Percentiles rank a stretch among this genome's conserved stretches.
Evolutionary conservation across 371 early-diverging fungal species (phyloP).

Genomic region (Globomyces sp.): DNA sequence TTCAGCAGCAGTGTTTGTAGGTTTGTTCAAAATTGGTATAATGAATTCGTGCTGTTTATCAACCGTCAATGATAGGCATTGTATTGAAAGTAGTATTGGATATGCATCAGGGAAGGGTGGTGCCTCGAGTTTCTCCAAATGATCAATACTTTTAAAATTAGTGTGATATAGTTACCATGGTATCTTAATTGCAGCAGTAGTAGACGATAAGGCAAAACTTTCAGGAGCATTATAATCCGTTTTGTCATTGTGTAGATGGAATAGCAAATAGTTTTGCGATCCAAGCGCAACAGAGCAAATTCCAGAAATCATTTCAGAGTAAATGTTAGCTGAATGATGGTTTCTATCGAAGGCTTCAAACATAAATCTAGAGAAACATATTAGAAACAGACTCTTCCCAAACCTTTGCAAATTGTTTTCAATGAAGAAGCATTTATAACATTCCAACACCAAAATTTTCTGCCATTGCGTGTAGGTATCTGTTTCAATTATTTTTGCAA

Average conservation of each 20-base stretch:
- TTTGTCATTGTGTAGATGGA: no score
- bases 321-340: slow-evolving; percentile 68
- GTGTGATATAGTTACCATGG: slow-evolving; percentile 9
- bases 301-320: slow-evolving; percentile 29
- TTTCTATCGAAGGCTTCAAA: slow-evolving; percentile 75
- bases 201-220: slow-evolving; percentile 11
- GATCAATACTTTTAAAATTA: slow-evolving; percentile 59
- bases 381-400: no score
- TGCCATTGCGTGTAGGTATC: slow-evolving; percentile 73
- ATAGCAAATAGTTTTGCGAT: slow-evolving; percentile 11
- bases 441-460: slow-evolving; percentile 84
- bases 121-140: slow-evolving; percentile 89
- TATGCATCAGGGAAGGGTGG: slow-evolving; percentile 87
- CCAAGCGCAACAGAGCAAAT: slow-evolving; percentile 1
- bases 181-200: slow-evolving; percentile 10
- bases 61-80: slow-evolving; percentile 65
- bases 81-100: slow-evolving; percentile 71
- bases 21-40: slow-evolving; percentile 53
- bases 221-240: not conserved
- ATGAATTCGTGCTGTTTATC: slow-evolving; percentile 70
- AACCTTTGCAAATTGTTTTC: slow-evolving; percentile 55
- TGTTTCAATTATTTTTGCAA: slow-evolving; percentile 76
- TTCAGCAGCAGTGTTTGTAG: not conserved
- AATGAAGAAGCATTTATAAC: slow-evolving; percentile 66
- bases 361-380: slow-evolving; percentile 43